Percentiles rank a stretch among this genome's conserved stretches.
These are phyloP conservation scores for Teratosphaeria destructans DNA, from an alignment of 2,329 filamentous ascomycete genomes.

Conservation along the genomic window DNA sequence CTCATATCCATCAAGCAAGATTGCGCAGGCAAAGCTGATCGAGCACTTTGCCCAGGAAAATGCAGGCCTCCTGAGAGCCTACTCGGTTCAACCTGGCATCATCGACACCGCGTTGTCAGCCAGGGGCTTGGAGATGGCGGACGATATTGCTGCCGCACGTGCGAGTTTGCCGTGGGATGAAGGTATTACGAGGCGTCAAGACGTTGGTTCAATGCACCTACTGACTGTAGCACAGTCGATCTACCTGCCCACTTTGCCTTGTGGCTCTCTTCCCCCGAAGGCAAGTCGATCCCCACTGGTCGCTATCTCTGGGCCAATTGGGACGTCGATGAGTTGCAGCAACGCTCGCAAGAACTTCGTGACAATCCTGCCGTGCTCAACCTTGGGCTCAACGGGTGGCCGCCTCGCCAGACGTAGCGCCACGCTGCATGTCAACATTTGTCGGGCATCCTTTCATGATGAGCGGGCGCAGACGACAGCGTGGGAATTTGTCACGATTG, in stretches of 20 bases:
- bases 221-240: not conserved
- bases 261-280: not conserved
- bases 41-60: too few species aligned
- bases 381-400: not conserved
- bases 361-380: not conserved
- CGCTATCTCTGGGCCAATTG: not conserved
- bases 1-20: too few species aligned
- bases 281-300: not conserved
- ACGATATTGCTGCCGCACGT: not conserved
- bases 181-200: too few species aligned
- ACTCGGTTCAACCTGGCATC: too few species aligned
- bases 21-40: too few species aligned
- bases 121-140: too few species aligned
- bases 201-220: not conserved
- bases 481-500: too few species aligned
- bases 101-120: too few species aligned
- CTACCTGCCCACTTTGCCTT: not conserved
- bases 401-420: not conserved
- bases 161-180: not conserved
- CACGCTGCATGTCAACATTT: not conserved
- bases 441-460: not conserved
- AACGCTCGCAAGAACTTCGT: not conserved
- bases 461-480: too few species aligned
- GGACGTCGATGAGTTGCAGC: not conserved
- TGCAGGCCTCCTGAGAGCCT: too few species aligned